Base-by-base conservation (phyloP, 1,284 basidiomycete genomes). In the Rhodotorula mucilaginosa region DNA sequence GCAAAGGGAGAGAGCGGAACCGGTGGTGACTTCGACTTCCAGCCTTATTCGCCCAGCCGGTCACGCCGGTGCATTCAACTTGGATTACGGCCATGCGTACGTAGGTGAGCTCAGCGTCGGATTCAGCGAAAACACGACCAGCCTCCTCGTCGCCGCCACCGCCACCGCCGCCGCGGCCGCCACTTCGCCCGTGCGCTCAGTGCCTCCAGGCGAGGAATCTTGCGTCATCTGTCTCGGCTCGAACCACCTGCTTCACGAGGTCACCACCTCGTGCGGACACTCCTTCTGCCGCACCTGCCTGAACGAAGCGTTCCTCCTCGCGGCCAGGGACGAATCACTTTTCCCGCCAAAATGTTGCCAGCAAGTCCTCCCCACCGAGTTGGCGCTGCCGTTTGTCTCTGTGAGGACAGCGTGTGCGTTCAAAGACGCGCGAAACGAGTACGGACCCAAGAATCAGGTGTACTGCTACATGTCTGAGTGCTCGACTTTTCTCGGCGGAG, bases 171-270 rank as follows among this genome's bases (percentile, higher is more conserved):
- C n/a, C 13, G 6, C 52, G 23, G 52, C n/a, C 48, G 18, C 48
- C 19, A 49, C 48, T 15, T 23, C 19, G 5, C 48, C 1, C 18
- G 18, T 15, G 13, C 34, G 57, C 57, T 34, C 16, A 3, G 48
- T 15, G 15, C 16, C 48, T 49, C 48, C 48, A 12, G 21, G 21
- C 21, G 15, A 16, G 15, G 3, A 16, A 12, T 6, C 13, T 10
- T 54, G 52, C 52, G 52, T 49, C 93, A 16, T 82, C 83, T 79
- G 93, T 89, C 4, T 90, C 92, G 93, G 86, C 87, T 0, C 92
- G 88, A 73, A 94, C 89, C 63, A 89, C 88, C 64, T 84, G 86
- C 93, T 94, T 94, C 34, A 39, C 3, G 13, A 2, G 5, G 18
- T 13, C 29, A n/a, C 12, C 29, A 34, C 44, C 2, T 18, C 58